A percentile compares a stretch with the other conserved stretches of the same genome.
Evolutionary conservation across 2,329 filamentous ascomycete species (phyloP).

Genomic region (Aureobasidium mangrovei): DNA sequence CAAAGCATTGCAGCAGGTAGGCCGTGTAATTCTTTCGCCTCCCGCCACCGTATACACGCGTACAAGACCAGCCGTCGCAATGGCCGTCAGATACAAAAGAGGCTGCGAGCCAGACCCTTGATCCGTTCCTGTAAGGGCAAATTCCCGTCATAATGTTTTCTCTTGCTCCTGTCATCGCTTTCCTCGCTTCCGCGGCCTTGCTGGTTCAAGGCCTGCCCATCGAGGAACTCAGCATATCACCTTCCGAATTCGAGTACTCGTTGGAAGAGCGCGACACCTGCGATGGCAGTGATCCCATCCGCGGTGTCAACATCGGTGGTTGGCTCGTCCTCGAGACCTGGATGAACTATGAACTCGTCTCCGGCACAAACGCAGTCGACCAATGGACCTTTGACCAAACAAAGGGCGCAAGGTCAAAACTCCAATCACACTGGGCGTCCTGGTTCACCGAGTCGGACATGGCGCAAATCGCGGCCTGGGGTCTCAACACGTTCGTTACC

Average conservation of each 20-base stretch:
- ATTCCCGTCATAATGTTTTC: slow-evolving; percentile 2
- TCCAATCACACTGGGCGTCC: slow-evolving; percentile 29
- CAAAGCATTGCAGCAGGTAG: slow-evolving; percentile 2
- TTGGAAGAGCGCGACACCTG: slow-evolving; percentile 12
- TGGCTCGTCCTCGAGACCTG: slow-evolving; percentile 42
- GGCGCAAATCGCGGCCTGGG: slow-evolving; percentile 30
- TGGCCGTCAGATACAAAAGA: background rate
- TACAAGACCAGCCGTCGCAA: background rate
- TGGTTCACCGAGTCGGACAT: slow-evolving; percentile 37
- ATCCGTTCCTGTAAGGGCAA: background rate
- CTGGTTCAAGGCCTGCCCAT: slow-evolving; percentile 13
- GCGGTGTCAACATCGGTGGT: slow-evolving; percentile 43
- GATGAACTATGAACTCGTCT: slow-evolving; percentile 21
- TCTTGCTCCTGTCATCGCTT: background rate
- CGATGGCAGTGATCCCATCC: slow-evolving; percentile 39
- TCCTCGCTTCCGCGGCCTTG: slow-evolving; percentile 4
- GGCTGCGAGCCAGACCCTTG: slow-evolving; percentile 1
- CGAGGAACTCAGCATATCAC: background rate
- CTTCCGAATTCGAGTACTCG: background rate
- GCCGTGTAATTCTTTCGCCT: background rate
- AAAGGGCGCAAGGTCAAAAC: slow-evolving; percentile 19
- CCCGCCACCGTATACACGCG: background rate
- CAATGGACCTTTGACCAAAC: slow-evolving; percentile 33
- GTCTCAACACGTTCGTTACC: slow-evolving; percentile 24
- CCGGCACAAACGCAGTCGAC: slow-evolving; percentile 24